phyloP scores from a whole-genome alignment of 352 stramenopile genomes.

The Phytophthora palmivora region DNA sequence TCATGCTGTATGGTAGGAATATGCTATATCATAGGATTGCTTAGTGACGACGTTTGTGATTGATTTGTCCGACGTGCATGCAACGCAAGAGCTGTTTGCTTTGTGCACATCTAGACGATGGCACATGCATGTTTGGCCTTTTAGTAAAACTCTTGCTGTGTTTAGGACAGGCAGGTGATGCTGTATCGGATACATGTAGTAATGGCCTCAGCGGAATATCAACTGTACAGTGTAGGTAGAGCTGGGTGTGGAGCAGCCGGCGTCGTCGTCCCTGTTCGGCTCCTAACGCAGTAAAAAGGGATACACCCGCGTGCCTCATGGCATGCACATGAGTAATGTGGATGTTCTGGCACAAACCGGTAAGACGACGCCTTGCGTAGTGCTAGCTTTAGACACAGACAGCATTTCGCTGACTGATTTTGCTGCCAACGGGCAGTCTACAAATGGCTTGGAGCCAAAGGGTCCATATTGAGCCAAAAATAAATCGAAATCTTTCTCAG shows the following conservation, averaged over 20 bases:
- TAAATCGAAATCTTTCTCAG: constrained; percentile 11
- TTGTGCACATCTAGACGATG: background rate
- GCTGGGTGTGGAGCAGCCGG: too few species aligned
- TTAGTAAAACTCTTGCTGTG: too few species aligned
- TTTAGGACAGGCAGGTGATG: constrained; percentile 15
- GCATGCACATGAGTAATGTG: too few species aligned
- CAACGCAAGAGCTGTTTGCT: constrained; percentile 1
- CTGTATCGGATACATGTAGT: constrained; percentile 16
- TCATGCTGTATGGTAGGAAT: constrained; percentile 11
- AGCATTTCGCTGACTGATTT: background rate
- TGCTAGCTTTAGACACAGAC: background rate
- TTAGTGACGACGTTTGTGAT: background rate
- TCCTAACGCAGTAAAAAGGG: constrained; percentile 25
- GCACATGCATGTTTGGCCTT: background rate
- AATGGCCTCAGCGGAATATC: constrained; percentile 9
- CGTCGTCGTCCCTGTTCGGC: constrained; percentile 14
- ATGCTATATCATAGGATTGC: constrained; percentile 2
- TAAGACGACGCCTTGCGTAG: constrained; percentile 8
- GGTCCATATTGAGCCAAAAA: constrained; percentile 1
- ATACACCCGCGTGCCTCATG: background rate
- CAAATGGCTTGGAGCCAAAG: background rate
- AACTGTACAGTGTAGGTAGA: constrained; percentile 4
- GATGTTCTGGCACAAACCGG: constrained; percentile 4
- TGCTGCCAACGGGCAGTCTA: too few species aligned
- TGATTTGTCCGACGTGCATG: constrained; percentile 21